Base-by-base conservation (phyloP, 2,329 filamentous ascomycete species). In the Biscogniauxia sp. region DNA sequence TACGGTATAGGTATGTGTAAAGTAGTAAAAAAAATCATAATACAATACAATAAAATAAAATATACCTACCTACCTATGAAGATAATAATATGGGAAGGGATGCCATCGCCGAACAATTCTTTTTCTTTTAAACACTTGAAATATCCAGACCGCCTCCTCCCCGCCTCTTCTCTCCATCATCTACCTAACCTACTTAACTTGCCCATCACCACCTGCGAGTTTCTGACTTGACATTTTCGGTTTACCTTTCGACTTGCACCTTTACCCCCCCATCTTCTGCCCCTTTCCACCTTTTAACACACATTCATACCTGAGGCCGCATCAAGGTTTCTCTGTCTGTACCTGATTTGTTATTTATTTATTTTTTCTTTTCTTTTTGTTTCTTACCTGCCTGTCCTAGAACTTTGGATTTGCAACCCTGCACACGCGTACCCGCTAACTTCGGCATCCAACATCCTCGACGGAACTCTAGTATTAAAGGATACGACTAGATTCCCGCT, bases 391-490 rank as follows among this genome's bases (percentile, higher is more conserved):
- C 68, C 62, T 69, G 69, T 64, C 63, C 63, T 61, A 69, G 64
- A 32, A 52, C 25, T 5, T 23, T 23, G 23, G 23, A 59, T 45
- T 55, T 45, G 59, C 59, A 65, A 63, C 64, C 67, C 60, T 63
- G 60, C 2, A 32, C 28, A 59, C 51, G 49, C 23, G 57, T 59
- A 59, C 58, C 61, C 60, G 53, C 51, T 55, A 53, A 56, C 61
- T 63, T 69, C 68, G 68, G 68, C 64, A 70, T 64, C 69, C 68
- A 58, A 67, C 64, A 66, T 67, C 60, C 63, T 55, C 57, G 59
- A 64, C 67, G 53, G 61, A 58, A 64, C 53, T 57, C 61, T 45
- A n/a, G 37, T 5, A 45, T 45, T 45, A n/a, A 45, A 45, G 37
- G 37, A 11, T 45, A n/a, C n/a, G n/a, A n/a, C n/a, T n/a, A 5